A percentile compares a stretch with the other conserved stretches of the same genome.
Conservation (phyloP, 1,284 basidiomycete species). For the Marasmius fiardii region DNA sequence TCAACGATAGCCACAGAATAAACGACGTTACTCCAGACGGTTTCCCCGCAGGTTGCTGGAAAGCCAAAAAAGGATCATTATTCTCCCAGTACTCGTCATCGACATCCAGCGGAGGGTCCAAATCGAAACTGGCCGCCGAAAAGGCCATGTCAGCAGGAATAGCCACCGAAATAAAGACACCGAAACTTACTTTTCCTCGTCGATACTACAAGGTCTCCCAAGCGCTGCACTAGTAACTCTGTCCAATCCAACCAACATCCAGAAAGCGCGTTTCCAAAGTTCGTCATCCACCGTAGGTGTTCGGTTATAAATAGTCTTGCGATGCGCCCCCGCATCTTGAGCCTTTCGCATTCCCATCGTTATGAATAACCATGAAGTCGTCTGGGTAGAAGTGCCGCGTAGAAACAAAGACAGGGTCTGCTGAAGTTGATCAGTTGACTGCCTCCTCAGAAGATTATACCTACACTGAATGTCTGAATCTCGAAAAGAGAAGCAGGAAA, state of each 20-base stretch:
- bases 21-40: constrained; percentile 66
- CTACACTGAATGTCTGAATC: constrained; percentile 60
- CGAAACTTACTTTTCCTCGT: constrained; percentile 73
- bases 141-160: constrained; percentile 11
- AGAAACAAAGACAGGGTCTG: constrained; percentile 48
- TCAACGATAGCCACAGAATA: constrained; percentile 64
- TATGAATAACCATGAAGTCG: constrained; percentile 63
- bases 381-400: constrained; percentile 51
- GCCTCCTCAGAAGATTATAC: constrained; percentile 17
- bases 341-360: constrained; percentile 71
- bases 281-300: constrained; percentile 55
- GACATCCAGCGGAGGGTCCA: constrained; percentile 76
- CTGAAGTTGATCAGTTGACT: constrained; percentile 6
- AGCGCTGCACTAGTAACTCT: constrained; percentile 61
- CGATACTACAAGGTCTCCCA: constrained; percentile 68
- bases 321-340: constrained; percentile 67
- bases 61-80: constrained; percentile 43
- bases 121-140: constrained; percentile 59
- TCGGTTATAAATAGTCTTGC: constrained; percentile 48
- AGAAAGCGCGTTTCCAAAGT: constrained; percentile 80
- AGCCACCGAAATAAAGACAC: constrained; percentile 3
- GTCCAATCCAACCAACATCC: constrained; percentile 62
- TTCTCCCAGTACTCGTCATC: constrained; percentile 85
- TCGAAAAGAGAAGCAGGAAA: constrained; percentile 70
- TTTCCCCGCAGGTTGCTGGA: constrained; percentile 61